Evolutionary conservation across 257 asterid species (phyloP).

Genomic region (Misopates orontium): DNA sequence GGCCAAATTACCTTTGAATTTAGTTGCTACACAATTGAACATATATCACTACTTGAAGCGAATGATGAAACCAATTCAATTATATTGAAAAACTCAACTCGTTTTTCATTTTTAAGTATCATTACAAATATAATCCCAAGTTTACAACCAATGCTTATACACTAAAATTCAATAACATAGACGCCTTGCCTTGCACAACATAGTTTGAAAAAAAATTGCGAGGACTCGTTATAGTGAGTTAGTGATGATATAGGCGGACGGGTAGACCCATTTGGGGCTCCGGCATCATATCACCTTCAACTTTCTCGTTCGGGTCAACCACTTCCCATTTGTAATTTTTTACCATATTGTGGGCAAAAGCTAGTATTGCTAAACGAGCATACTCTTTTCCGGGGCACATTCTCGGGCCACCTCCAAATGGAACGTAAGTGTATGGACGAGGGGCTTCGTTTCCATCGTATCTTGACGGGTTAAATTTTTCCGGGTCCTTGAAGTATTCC

Average conservation of each 20-base stretch:
- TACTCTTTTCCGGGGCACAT: conserved; percentile 81
- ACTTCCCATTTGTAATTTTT: conserved; percentile 62
- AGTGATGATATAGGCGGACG: conserved; percentile 36
- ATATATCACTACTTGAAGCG: too few species aligned
- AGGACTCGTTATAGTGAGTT: too few species aligned
- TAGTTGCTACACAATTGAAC: too few species aligned
- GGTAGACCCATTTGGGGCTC: conserved; percentile 69
- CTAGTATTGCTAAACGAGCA: conserved; percentile 59
- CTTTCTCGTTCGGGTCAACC: conserved; percentile 57
- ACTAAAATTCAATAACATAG: too few species aligned
- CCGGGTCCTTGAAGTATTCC: conserved; percentile 49
- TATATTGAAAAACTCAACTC: too few species aligned
- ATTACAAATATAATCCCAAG: too few species aligned
- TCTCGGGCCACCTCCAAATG: conserved; percentile 83
- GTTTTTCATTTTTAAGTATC: too few species aligned
- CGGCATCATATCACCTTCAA: conserved; percentile 83
- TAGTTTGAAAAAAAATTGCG: too few species aligned
- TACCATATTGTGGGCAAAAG: conserved; percentile 59
- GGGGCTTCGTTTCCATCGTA: conserved; percentile 45
- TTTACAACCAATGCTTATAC: too few species aligned
- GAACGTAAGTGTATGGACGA: conserved; percentile 54
- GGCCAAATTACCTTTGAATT: too few species aligned
- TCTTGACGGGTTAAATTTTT: conserved; percentile 62
- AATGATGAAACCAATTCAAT: too few species aligned
- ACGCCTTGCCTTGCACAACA: too few species aligned